Evolutionary conservation across 2,329 filamentous ascomycete species (phyloP).

Genomic region (Mollisiaceae sp.): DNA sequence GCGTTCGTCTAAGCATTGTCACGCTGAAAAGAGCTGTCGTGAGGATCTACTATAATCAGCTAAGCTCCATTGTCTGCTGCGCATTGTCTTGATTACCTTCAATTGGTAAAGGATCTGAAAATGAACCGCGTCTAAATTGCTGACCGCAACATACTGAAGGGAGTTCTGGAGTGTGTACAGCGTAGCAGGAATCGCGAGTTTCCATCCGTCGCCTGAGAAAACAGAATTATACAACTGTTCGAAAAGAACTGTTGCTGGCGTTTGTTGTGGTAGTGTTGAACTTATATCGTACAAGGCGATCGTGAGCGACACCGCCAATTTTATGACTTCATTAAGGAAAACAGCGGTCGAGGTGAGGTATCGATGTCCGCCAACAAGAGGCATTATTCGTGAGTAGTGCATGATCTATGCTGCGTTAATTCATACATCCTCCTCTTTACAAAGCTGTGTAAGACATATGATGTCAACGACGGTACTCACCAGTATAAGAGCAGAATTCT

Average conservation of each 20-base stretch:
- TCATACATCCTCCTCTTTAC: constrained; percentile 9
- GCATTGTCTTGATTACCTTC: constrained; percentile 59
- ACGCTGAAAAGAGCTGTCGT: constrained; percentile 89
- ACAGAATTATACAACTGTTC: constrained; percentile 79
- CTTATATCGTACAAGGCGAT: constrained; percentile 90
- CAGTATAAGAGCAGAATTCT: constrained; percentile 80
- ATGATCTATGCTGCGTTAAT: constrained; percentile 66
- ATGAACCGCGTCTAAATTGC: constrained; percentile 88
- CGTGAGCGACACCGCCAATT: constrained; percentile 83
- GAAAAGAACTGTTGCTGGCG: constrained; percentile 80
- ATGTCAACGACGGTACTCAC: constrained; percentile 48
- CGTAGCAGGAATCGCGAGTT: constrained; percentile 84
- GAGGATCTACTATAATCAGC: constrained; percentile 63
- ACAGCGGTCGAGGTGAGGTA: constrained; percentile 95
- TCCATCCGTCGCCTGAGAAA: constrained; percentile 93
- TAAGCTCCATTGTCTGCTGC: not conserved
- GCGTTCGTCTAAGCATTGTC: constrained; percentile 70
- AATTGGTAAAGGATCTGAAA: constrained; percentile 95
- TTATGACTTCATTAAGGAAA: constrained; percentile 90
- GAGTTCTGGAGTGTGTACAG: constrained; percentile 93
- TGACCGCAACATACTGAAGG: constrained; percentile 90
- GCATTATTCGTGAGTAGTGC: constrained; percentile 95
- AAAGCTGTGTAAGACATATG: constrained; percentile 13
- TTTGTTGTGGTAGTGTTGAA: constrained; percentile 74
- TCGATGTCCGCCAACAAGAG: constrained; percentile 78